Base-by-base conservation (phyloP, 495 filamentous ascomycete species). In the Lasiosphaeria hispida region DNA sequence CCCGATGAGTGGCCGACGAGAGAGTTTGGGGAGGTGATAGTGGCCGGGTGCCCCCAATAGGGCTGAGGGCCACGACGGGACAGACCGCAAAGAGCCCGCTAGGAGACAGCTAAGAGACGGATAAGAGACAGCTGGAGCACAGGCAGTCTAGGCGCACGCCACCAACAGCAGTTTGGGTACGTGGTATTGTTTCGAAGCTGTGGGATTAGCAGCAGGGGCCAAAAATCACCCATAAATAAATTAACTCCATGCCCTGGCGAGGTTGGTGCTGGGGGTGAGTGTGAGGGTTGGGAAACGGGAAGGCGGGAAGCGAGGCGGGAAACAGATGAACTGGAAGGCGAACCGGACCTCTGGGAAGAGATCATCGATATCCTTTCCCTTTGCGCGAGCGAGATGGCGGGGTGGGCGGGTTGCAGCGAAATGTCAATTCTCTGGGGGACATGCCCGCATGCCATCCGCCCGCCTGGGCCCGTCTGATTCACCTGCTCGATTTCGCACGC, bases 291-390 rank as follows among this genome's bases (percentile, higher is more conserved):
- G 23, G 23, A 5, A 30, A 30, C 39, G 10, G 39, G 48, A 15
- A 15, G 18, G 19, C 42, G 36, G 44, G 23, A 39, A 8, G 30
- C 36, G 18, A 30, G 35, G 18, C 17, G 43, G 43, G 40, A 48
- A 33, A 38, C 18, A 30, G 30, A 23, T 36, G 42, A 40, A 53
- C 45, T 38, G 44, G 39, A 47, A 7, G n/a, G 17, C 30, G 37
- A 36, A 33, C 49, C 52, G 55, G 58, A 44, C 45, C 23, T 50
- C 53, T 56, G 44, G 51, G 50, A 49, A 35, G 44, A 43, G 45
- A 55, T 55, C 58, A 50, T 30, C 58, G 45, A 40, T 40, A 42
- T 50, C 33, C 34, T 61, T 55, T 54, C 51, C 57, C 15, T 49
- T 48, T 55, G 13, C 18, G 41, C 7, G 41, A 41, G 14, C 10